Evolutionary conservation across 306 rosid genomes (phyloP), one percentile per base, ranked within the genome.

Genomic region (Citrullus colocynthis): DNA sequence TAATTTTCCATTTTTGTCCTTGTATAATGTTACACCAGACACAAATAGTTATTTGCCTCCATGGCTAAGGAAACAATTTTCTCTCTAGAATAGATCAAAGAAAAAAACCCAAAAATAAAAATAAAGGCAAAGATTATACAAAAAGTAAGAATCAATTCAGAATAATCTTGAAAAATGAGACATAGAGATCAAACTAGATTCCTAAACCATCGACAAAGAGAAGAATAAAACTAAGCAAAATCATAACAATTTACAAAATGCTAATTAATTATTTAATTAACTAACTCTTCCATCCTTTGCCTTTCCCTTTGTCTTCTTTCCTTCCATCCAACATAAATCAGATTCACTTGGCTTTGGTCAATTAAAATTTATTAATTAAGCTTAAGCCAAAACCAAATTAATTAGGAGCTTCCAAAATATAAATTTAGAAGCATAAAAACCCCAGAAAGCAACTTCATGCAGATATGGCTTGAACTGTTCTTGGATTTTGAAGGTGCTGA

Each of bases 201-300:
- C 98, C 82, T 87, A 81, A 62, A 82, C 88, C 89, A 84, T 83
- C 72, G 84, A 65, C 84, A 81, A 90, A 89, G 98, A 85, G 80
- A 89, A 79, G 98, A 87, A 90, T 89, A 42, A 74, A 59, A 83
- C 83, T 81, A 81, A 79, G 45, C 74, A 51, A 81, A 79, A 16
- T 48, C 54, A 84, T 54, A 84, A 81, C 79, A 69, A 76, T 74
- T 78, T 80, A 80, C 86, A 82, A 83, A 82, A 79, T 77, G 59
- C 76, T 77, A 70, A 76, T 79, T 78, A 76, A 81, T 18, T 12
- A 34, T 63, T 49, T 49, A 49, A 49, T 12, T 15, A 16, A 52
- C 2, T 37, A 72, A 72, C 76, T 58, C 42, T 14, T 10, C 4
- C 41, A 21, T 73, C 6, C 14, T 34, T 62, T 69, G 6, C 61